These are phyloP conservation scores for Aaosphaeria pasadenensis DNA, from an alignment of 2,329 filamentous ascomycete species.

Conservation along the genomic window DNA sequence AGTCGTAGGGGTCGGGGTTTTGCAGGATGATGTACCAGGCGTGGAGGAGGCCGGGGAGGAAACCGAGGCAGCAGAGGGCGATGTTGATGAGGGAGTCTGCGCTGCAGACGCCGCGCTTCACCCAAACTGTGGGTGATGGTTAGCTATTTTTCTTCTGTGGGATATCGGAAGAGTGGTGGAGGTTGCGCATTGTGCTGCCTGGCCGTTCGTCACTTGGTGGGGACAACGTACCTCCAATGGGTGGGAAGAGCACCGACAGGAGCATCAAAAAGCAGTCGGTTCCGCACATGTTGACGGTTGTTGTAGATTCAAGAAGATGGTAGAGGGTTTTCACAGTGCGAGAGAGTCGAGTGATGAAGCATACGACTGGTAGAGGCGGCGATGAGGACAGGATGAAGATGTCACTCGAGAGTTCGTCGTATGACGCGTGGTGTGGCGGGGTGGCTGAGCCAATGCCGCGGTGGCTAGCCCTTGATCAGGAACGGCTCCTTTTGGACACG, in stretches of 20 bases:
- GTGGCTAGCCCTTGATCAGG: neutral
- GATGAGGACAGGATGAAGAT: neutral
- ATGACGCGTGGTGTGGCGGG: conserved; percentile 3
- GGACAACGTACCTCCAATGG: conserved; percentile 50
- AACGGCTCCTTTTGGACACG: neutral
- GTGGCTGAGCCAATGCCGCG: neutral
- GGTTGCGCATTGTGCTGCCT: conserved; percentile 11
- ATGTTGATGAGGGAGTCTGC: conserved; percentile 95
- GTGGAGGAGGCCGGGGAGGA: conserved; percentile 83
- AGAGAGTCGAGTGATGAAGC: neutral
- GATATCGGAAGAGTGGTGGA: neutral
- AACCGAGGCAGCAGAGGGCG: conserved; percentile 64
- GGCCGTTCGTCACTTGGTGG: conserved; percentile 2
- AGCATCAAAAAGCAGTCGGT: conserved; percentile 60
- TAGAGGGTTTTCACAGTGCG: neutral
- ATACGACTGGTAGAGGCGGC: no score
- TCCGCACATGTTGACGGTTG: conserved; percentile 50
- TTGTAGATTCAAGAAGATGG: neutral
- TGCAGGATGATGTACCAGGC: conserved; percentile 97
- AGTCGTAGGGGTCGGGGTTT: conserved; percentile 70
- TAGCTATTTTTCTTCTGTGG: conserved; percentile 2
- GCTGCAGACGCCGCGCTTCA: conserved; percentile 90
- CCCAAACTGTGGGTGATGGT: conserved; percentile 68
- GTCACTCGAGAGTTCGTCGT: neutral
- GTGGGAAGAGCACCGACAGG: conserved; percentile 60